Evolutionary conservation across 129 eudicot species (phyloP).

Genomic region (Scalesia atractyloides): DNA sequence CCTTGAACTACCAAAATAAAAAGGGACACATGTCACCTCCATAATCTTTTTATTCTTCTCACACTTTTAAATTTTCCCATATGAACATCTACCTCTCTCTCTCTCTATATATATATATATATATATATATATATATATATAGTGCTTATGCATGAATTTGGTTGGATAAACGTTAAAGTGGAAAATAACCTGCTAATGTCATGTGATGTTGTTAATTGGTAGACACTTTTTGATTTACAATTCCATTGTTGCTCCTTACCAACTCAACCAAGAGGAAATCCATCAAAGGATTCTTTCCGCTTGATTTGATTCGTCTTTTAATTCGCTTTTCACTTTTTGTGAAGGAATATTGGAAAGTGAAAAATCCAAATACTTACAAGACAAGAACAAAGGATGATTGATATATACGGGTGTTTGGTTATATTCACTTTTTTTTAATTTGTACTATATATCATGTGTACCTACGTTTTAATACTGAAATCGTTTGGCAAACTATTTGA

Average conservation of each 20-base stretch:
- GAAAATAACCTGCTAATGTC: conserved; percentile 27
- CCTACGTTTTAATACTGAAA: too few species aligned
- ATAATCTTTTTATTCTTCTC: too few species aligned
- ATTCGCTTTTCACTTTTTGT: conserved; percentile 17
- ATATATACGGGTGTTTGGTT: conserved; percentile 16
- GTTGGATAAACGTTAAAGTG: conserved; percentile 6
- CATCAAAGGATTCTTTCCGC: conserved; percentile 8
- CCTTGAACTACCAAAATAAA: too few species aligned
- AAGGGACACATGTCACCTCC: too few species aligned
- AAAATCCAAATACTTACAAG: conserved; percentile 31
- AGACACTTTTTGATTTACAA: conserved; percentile 9
- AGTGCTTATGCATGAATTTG: conserved; percentile 6
- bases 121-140: too few species aligned
- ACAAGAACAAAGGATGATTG: conserved; percentile 29
- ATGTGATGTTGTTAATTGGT: conserved; percentile 30
- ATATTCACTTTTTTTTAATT: neutral
- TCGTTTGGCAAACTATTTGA: too few species aligned
- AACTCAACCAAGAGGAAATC: conserved; percentile 21
- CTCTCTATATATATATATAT: too few species aligned
- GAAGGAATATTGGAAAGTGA: conserved; percentile 39
- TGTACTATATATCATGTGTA: neutral
- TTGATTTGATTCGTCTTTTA: conserved; percentile 29
- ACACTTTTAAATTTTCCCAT: too few species aligned
- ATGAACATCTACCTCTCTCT: too few species aligned
- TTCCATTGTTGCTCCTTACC: conserved; percentile 13